A percentile compares a stretch with the other conserved stretches of the same genome.
Conservation (phyloP, 2,329 filamentous ascomycete species). For the Fusarium avenaceum region DNA sequence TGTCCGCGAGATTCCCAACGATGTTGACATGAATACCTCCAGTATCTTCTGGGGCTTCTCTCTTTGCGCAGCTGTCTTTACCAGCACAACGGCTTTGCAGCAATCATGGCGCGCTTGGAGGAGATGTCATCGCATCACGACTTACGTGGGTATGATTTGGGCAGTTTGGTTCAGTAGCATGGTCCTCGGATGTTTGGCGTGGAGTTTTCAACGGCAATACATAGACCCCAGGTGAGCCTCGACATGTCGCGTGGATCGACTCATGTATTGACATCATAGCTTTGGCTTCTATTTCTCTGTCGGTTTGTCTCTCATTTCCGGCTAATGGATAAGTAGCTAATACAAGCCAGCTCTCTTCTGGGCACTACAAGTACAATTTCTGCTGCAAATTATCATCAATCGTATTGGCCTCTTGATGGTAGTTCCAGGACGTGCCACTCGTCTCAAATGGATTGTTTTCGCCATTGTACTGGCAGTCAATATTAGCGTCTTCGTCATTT, state of each 20-base stretch:
- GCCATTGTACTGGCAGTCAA: conserved; percentile 63
- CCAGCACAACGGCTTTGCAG: conserved; percentile 9
- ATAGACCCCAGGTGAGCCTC: conserved; percentile 42
- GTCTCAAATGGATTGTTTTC: conserved; percentile 61
- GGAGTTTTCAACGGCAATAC: conserved; percentile 45
- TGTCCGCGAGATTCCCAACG: conserved; percentile 36
- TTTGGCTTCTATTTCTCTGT: conserved; percentile 45
- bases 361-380: conserved; percentile 62
- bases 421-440: conserved; percentile 53
- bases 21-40: conserved; percentile 43
- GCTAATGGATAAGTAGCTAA: background rate
- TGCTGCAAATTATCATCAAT: conserved; percentile 69
- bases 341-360: conserved; percentile 45
- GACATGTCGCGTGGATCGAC: too few relatives aligned
- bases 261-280: conserved; percentile 14
- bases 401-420: conserved; percentile 62
- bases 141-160: conserved; percentile 45
- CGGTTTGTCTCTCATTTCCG: conserved; percentile 17
- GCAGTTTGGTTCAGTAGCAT: conserved; percentile 45
- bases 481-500: conserved; percentile 66
- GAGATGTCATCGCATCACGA: conserved; percentile 22
- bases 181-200: conserved; percentile 38
- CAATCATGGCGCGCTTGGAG: conserved; percentile 39
- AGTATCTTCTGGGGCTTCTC: conserved; percentile 49
- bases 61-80: conserved; percentile 36